Conservation (phyloP, 2,329 filamentous ascomycete genomes). For the Epichloe scottii region DNA sequence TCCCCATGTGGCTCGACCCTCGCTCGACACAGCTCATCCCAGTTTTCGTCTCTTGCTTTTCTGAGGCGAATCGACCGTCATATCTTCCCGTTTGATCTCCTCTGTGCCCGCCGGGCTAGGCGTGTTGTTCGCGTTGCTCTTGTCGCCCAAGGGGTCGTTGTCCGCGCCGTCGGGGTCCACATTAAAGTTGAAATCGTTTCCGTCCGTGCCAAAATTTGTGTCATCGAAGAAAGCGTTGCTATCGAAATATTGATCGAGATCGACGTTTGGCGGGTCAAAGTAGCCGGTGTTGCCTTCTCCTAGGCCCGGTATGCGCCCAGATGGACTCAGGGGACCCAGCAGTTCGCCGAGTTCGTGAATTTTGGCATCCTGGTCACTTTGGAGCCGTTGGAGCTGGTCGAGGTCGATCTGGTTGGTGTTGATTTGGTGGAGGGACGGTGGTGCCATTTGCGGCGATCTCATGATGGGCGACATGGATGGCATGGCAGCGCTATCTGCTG, state of each 20-base stretch:
- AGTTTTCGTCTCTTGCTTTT: constrained; percentile 27
- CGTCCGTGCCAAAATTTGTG: constrained; percentile 27
- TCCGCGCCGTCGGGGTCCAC: constrained; percentile 24
- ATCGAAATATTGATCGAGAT: constrained; percentile 40
- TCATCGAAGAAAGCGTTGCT: constrained; percentile 27
- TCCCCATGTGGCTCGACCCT: too few relatives aligned
- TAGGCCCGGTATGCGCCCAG: constrained; percentile 63
- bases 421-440: constrained; percentile 46
- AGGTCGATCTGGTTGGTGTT: constrained; percentile 62
- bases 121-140: constrained; percentile 20
- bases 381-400: constrained; percentile 64
- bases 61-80: constrained; percentile 16
- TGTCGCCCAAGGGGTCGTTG: background rate
- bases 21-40: constrained; percentile 10
- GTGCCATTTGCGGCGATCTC: constrained; percentile 17
- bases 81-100: constrained; percentile 34
- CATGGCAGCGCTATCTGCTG: constrained; percentile 13
- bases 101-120: constrained; percentile 37
- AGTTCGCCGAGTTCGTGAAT: constrained; percentile 64
- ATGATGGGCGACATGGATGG: constrained; percentile 39
- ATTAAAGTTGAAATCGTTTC: constrained; percentile 39
- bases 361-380: constrained; percentile 64
- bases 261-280: constrained; percentile 27
- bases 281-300: constrained; percentile 26
- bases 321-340: constrained; percentile 69